phyloP scores from a whole-genome alignment of 352 stramenopile genomes.

The Plasmopara halstedii region DNA sequence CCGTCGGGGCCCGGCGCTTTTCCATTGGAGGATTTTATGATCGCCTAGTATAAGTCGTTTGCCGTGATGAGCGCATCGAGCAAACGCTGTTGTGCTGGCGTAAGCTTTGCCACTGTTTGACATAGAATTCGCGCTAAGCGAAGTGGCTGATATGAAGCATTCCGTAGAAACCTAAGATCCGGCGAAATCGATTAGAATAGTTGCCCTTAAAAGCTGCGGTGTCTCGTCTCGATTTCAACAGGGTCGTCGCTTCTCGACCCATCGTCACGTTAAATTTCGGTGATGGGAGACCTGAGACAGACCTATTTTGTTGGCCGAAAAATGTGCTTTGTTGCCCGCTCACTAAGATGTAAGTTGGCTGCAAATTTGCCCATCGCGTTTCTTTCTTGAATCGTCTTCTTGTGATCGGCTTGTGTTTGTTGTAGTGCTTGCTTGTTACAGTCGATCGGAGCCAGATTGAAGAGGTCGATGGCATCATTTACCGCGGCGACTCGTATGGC shows the following conservation, averaged over 20 bases:
- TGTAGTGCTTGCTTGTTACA: not conserved
- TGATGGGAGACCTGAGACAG: conserved; percentile 5
- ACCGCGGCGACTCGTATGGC: not conserved
- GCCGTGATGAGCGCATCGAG: conserved; percentile 6
- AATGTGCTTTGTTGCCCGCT: conserved; percentile 5
- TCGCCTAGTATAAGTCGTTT: conserved; percentile 11
- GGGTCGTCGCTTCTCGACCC: no score
- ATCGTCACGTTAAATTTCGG: no score
- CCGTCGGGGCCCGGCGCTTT: conserved; percentile 9
- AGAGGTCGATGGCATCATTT: conserved; percentile 3
- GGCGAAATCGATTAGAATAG: conserved; percentile 10
- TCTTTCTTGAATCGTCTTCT: no score
- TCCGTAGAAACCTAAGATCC: conserved; percentile 2
- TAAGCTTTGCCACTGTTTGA: not conserved
- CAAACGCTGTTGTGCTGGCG: not conserved
- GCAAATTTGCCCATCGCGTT: conserved; percentile 10
- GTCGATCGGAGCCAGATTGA: not conserved
- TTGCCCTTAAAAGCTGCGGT: conserved; percentile 1
- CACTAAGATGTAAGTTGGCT: conserved; percentile 6
- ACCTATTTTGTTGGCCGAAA: conserved; percentile 6
- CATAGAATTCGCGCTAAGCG: not conserved
- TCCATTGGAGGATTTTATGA: conserved; percentile 7
- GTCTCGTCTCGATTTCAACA: not conserved
- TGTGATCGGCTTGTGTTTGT: not conserved
- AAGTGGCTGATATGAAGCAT: not conserved